Conservation (phyloP, 139 green algal genomes). For the Chlorella sp. region DNA sequence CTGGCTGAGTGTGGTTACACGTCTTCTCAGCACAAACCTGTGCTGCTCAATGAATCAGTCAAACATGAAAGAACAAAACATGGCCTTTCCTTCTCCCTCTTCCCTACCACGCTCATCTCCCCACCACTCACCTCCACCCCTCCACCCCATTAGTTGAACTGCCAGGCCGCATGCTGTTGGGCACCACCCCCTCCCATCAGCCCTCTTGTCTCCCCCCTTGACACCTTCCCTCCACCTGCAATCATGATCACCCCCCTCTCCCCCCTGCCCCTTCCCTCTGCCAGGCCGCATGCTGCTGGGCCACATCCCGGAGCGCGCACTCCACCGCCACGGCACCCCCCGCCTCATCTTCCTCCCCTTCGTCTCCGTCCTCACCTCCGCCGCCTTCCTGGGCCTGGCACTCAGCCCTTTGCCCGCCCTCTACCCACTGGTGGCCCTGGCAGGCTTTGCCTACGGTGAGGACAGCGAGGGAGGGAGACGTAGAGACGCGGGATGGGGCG, state of each 20-base stretch:
- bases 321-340: not conserved
- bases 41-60: too few species aligned
- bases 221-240: constrained; percentile 7
- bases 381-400: constrained; percentile 15
- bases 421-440: constrained; percentile 50
- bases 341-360: constrained; percentile 57
- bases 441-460: constrained; percentile 69
- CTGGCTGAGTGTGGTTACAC: too few species aligned
- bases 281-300: not conserved
- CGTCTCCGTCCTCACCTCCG: constrained; percentile 14
- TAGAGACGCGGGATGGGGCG: too few species aligned
- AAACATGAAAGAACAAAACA: too few species aligned
- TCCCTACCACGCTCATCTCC: too few species aligned
- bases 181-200: not conserved
- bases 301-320: not conserved
- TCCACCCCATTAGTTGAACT: too few species aligned
- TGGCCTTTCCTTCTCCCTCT: too few species aligned
- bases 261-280: not conserved
- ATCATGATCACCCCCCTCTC: not conserved
- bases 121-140: not conserved
- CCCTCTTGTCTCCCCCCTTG: too few species aligned
- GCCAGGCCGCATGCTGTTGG: not conserved
- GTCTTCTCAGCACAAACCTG: too few species aligned
- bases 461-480: not conserved
- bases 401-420: constrained; percentile 39